These are phyloP conservation scores for Rutstroemia sp. DNA, from an alignment of 2,329 filamentous ascomycete genomes.

Conservation along the genomic window DNA sequence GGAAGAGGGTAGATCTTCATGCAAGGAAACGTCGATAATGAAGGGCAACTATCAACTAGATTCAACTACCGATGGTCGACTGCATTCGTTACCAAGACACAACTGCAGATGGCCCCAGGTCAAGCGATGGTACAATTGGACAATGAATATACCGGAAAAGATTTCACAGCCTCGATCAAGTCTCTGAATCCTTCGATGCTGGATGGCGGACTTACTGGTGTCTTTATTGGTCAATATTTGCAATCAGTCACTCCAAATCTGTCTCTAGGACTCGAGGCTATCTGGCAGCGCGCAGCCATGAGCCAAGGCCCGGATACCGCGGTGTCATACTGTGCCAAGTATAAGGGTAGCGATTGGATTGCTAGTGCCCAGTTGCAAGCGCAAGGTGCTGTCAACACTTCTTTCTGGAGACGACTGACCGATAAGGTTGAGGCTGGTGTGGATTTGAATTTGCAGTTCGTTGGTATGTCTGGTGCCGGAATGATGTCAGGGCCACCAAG, in stretches of 20 bases:
- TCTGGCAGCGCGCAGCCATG: constrained; percentile 84
- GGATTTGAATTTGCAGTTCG: constrained; percentile 84
- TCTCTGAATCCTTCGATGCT: constrained; percentile 91
- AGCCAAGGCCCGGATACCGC: constrained; percentile 85
- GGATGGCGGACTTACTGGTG: constrained; percentile 87
- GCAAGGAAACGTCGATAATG: constrained; percentile 92
- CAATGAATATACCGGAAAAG: constrained; percentile 87
- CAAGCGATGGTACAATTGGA: constrained; percentile 86
- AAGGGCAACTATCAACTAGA: constrained; percentile 76
- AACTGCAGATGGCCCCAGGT: constrained; percentile 75
- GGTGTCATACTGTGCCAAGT: constrained; percentile 83
- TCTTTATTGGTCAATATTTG: constrained; percentile 92
- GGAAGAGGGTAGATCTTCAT: constrained; percentile 67
- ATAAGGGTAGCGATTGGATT: constrained; percentile 89
- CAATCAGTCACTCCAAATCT: constrained; percentile 86
- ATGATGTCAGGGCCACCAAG: constrained; percentile 69
- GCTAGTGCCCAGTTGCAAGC: constrained; percentile 76
- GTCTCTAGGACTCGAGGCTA: constrained; percentile 80
- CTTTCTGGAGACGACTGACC: constrained; percentile 88
- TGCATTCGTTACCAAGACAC: constrained; percentile 76
- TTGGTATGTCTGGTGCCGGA: constrained; percentile 51
- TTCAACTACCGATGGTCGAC: constrained; percentile 89
- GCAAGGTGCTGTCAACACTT: constrained; percentile 79
- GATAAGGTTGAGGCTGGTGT: constrained; percentile 96
- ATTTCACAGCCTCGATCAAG: constrained; percentile 92